Percentiles rank a stretch among this genome's conserved stretches.
Conservation (phyloP, 768 basidiomycete species). For the Termitomyces sp. region DNA sequence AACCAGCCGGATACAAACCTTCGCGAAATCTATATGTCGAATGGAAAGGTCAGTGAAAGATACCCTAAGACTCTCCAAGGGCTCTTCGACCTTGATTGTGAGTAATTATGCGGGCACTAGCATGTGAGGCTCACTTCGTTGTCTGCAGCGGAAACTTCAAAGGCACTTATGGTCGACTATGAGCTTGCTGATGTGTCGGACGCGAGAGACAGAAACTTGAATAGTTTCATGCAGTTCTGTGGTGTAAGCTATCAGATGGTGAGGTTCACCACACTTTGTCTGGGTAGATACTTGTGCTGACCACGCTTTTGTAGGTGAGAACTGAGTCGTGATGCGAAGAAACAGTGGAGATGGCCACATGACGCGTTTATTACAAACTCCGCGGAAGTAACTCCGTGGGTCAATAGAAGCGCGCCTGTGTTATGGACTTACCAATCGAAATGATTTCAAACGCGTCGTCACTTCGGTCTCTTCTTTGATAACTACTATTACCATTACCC, state of each 20-base stretch:
- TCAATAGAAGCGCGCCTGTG: background rate
- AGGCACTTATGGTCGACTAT: slow-evolving; percentile 38
- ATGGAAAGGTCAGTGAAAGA: slow-evolving; percentile 44
- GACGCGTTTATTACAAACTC: background rate
- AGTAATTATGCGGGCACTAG: slow-evolving; percentile 14
- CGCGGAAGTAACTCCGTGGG: background rate
- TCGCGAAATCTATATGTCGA: slow-evolving; percentile 44
- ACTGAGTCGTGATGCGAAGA: slow-evolving; percentile 9
- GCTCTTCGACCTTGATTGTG: slow-evolving; percentile 54
- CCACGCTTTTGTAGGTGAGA: slow-evolving; percentile 17
- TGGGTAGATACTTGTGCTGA: slow-evolving; percentile 1
- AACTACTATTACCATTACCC: background rate
- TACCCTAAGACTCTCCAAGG: slow-evolving; percentile 53
- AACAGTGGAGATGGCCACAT: slow-evolving; percentile 1
- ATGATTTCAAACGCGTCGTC: background rate
- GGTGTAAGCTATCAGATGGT: slow-evolving; percentile 61
- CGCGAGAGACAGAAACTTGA: slow-evolving; percentile 48
- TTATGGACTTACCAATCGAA: background rate
- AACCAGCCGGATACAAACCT: slow-evolving; percentile 39
- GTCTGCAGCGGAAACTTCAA: slow-evolving; percentile 30
- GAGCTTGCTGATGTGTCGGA: slow-evolving; percentile 35
- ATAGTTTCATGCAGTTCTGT: slow-evolving; percentile 54
- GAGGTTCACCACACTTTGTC: slow-evolving; percentile 12
- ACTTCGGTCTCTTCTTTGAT: background rate
- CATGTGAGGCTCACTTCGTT: background rate